A percentile compares a stretch with the other conserved stretches of the same genome.
These are phyloP conservation scores for Bipolaris gigantea DNA, from an alignment of 2,329 filamentous ascomycete genomes.

Conservation along the genomic window DNA sequence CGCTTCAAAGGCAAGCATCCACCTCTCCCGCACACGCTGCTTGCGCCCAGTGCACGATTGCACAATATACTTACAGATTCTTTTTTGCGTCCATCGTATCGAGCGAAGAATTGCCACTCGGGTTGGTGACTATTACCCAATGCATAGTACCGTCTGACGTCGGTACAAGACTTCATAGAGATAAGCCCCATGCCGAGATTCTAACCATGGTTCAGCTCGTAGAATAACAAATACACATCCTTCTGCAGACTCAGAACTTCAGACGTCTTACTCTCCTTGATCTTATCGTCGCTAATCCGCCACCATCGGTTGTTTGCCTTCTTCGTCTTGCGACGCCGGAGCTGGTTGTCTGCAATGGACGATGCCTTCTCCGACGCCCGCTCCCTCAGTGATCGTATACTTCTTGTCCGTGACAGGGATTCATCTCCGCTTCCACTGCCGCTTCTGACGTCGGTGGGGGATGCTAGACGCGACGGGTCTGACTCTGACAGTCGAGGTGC, in stretches of 20 bases:
- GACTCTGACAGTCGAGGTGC: slow-evolving; percentile 34
- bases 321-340: slow-evolving; percentile 57
- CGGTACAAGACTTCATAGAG: neutral
- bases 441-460: slow-evolving; percentile 17
- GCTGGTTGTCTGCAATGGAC: slow-evolving; percentile 50
- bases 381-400: slow-evolving; percentile 37
- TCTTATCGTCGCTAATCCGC: slow-evolving; percentile 96
- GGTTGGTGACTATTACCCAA: neutral
- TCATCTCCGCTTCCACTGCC: slow-evolving; percentile 13
- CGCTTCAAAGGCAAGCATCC: too few species aligned
- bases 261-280: slow-evolving; percentile 88
- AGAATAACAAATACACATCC: slow-evolving; percentile 95
- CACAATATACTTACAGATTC: too few species aligned
- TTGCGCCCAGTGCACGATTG: too few species aligned
- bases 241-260: slow-evolving; percentile 93
- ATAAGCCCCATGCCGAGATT: neutral
- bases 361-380: slow-evolving; percentile 36
- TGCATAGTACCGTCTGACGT: neutral
- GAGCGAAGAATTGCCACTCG: neutral
- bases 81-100: too few species aligned
- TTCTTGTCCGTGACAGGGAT: slow-evolving; percentile 29
- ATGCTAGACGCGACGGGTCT: slow-evolving; percentile 22
- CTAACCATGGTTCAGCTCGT: slow-evolving; percentile 70
- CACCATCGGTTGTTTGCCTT: slow-evolving; percentile 81
- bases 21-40: too few species aligned